phyloP scores from a whole-genome alignment of 495 filamentous ascomycete species.

The Hypoxylon intermedium region DNA sequence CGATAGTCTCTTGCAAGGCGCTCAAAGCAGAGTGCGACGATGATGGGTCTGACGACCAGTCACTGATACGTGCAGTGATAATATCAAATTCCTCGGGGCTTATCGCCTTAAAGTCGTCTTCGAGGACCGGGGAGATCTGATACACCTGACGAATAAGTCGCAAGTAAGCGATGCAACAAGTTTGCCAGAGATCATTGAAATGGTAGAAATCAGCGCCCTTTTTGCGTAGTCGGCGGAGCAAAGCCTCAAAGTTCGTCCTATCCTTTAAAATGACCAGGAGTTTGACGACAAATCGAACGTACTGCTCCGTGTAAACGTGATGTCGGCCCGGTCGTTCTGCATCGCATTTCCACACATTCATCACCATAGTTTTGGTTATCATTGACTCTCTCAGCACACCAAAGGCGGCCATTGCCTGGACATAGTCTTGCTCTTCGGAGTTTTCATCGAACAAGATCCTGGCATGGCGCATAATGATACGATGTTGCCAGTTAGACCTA shows the following conservation, averaged over 20 bases:
- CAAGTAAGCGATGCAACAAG: conserved; percentile 75
- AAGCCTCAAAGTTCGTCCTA: conserved; percentile 75
- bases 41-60: conserved; percentile 58
- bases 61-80: conserved; percentile 56
- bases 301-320: conserved; percentile 91
- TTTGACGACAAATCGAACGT: conserved; percentile 79
- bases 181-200: conserved; percentile 85
- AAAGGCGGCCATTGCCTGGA: conserved; percentile 68
- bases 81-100: conserved; percentile 79
- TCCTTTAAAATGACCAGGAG: conserved; percentile 81
- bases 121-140: conserved; percentile 69
- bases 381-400: conserved; percentile 82
- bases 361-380: conserved; percentile 91
- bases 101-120: conserved; percentile 81
- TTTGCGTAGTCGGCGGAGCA: conserved; percentile 82
- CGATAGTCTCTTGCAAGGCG: conserved; percentile 80
- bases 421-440: conserved; percentile 37
- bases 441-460: conserved; percentile 70
- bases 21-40: conserved; percentile 64
- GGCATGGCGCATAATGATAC: conserved; percentile 81
- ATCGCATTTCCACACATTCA: conserved; percentile 96
- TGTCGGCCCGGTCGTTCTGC: conserved; percentile 89
- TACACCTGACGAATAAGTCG: conserved; percentile 75
- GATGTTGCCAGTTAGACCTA: conserved; percentile 97
- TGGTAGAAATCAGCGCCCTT: conserved; percentile 84